phyloP scores from a whole-genome alignment of 169 alveolate genomes.

The Fabrea salina region DNA sequence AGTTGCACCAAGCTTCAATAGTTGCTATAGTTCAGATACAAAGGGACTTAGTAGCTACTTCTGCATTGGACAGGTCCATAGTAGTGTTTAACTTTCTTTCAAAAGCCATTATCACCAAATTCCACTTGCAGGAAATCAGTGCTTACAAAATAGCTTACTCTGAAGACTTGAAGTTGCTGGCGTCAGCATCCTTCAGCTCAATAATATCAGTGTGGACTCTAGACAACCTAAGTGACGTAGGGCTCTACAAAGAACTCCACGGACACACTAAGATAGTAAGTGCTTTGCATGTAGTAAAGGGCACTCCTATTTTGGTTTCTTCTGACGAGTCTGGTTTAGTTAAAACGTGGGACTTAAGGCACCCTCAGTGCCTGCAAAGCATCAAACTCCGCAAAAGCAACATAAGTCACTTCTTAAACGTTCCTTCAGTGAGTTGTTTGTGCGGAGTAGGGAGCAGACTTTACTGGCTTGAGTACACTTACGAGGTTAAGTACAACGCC shows the following conservation, averaged over 20 bases:
- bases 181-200: conserved; percentile 44
- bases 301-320: conserved; percentile 52
- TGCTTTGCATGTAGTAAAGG: conserved; percentile 41
- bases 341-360: conserved; percentile 59
- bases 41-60: conserved; percentile 33
- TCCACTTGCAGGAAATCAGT: conserved; percentile 37
- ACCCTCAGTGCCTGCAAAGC: conserved; percentile 37
- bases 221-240: not conserved
- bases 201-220: conserved; percentile 27
- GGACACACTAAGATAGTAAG: conserved; percentile 45
- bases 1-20: conserved; percentile 41
- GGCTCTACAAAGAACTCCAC: not conserved
- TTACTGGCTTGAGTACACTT: conserved; percentile 1
- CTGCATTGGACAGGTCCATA: conserved; percentile 43
- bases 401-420: not conserved
- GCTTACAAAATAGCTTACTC: conserved; percentile 50
- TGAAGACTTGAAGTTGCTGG: conserved; percentile 46
- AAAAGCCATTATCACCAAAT: conserved; percentile 10
- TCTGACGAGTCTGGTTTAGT: conserved; percentile 60
- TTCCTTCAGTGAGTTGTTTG: not conserved
- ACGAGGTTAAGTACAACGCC: not conserved
- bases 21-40: conserved; percentile 51
- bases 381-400: conserved; percentile 39
- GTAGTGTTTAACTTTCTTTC: conserved; percentile 43
- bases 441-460: conserved; percentile 5